Evolutionary conservation across 495 filamentous ascomycete species (phyloP).

Genomic region (Durotheca rogersii): DNA sequence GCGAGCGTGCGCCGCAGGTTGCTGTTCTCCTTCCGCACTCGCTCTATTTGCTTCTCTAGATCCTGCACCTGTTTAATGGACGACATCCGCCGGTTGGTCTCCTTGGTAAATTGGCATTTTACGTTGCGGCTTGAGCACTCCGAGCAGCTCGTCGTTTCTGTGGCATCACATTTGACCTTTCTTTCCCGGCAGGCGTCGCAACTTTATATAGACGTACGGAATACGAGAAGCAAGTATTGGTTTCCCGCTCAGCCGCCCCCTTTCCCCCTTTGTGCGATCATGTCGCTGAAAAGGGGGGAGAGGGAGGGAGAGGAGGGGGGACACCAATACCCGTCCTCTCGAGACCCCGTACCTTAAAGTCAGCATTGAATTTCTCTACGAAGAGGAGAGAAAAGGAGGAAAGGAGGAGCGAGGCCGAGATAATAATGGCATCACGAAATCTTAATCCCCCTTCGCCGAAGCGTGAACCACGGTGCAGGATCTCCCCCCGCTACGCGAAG

Average conservation of each 20-base stretch:
- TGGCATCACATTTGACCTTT: conserved; percentile 99
- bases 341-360: conserved; percentile 27
- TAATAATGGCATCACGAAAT: too few relatives aligned
- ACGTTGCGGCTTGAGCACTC: conserved; percentile 94
- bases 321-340: conserved; percentile 18
- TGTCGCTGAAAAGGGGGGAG: too few relatives aligned
- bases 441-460: too few relatives aligned
- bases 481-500: neutral
- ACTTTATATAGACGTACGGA: conserved; percentile 49
- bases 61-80: conserved; percentile 99
- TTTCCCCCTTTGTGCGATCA: neutral
- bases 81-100: conserved; percentile 97
- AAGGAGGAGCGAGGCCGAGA: neutral
- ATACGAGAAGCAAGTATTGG: conserved; percentile 19
- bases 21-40: conserved; percentile 69
- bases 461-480: too few relatives aligned
- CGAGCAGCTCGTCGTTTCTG: conserved; percentile 91
- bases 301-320: too few relatives aligned
- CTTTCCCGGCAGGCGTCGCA: conserved; percentile 97
- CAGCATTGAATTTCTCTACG: conserved; percentile 16
- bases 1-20: conserved; percentile 64
- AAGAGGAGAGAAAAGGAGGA: conserved; percentile 1
- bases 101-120: conserved; percentile 98
- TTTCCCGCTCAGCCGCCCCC: neutral
- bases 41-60: conserved; percentile 84